Evolutionary conservation across 2,329 filamentous ascomycete genomes (phyloP), one percentile per base, ranked within the genome.

Genomic region (Epicoccum sorghinum): DNA sequence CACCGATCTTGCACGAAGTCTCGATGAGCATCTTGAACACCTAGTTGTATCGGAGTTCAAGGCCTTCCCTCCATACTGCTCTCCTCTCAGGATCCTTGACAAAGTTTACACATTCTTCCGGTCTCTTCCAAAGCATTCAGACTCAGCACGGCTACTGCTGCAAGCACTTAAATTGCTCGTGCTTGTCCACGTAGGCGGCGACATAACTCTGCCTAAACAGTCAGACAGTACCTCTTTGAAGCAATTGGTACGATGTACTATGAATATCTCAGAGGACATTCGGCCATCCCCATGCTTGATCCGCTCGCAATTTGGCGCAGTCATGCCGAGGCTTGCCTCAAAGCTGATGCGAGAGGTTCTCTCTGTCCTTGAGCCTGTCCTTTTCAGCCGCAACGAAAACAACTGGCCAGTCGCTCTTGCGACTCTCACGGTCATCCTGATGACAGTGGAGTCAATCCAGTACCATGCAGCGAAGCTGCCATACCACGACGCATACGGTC

Each of bases 371-470:
- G 72, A 76, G 39, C 57, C 60, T 9, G 58, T 75, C 8, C 58
- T 70, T 6, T 55, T 74, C 4, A 61, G 65, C 43, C 66, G 71
- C 33, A 62, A 68, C 7, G 64, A 63, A 47, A 45, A 61, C 1
- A 62, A 74, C 10, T 76, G 72, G 70, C 68, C 73, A 7, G 14
- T 69, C 24, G 64, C 70, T 1, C 56, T 76, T 3, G 71, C 71
- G 2, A 61, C 70, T 3, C 59, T 75, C 24, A 65, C 68, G 32
- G 63, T 67, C 22, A 45, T 76, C 3, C 59, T 75, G 12, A 75
- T 77, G 73, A 69, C 67, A 0, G 59, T 76, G 13, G 74, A 77
- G 42, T 73, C 67, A 7, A 67, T 74, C 13, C 73, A 76, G 22
- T 76, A 75, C 58, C 73, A 77, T 29, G 67, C 69, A 0, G 69